These are phyloP conservation scores for Phylloporus sp. DNA, from an alignment of 768 basidiomycete genomes.

Conservation along the genomic window DNA sequence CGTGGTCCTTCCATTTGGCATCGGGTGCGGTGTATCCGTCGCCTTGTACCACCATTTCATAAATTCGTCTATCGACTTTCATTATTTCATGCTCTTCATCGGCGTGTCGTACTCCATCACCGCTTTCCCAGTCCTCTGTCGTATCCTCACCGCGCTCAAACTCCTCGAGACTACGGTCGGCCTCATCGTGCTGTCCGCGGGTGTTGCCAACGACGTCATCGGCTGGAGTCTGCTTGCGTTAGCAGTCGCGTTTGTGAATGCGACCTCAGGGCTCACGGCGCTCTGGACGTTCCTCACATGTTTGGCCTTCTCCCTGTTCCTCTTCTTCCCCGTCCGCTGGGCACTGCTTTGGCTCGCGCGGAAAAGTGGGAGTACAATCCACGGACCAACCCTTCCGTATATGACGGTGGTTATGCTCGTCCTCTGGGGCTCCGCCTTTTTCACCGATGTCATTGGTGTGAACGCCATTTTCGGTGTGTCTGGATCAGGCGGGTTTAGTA, in stretches of 20 bases:
- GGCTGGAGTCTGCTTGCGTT: constrained; percentile 90
- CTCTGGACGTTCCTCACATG: constrained; percentile 81
- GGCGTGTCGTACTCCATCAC: constrained; percentile 90
- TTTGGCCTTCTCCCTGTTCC: constrained; percentile 74
- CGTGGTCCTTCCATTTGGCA: constrained; percentile 80
- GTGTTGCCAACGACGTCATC: constrained; percentile 86
- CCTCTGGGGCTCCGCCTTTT: constrained; percentile 84
- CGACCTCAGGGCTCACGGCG: constrained; percentile 76
- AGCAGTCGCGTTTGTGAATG: constrained; percentile 89
- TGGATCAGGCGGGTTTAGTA: not conserved
- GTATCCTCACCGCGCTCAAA: constrained; percentile 86
- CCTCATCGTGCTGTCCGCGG: constrained; percentile 87
- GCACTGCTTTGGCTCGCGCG: constrained; percentile 68
- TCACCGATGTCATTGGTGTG: constrained; percentile 93
- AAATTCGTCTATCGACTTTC: constrained; percentile 54
- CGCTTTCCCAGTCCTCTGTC: constrained; percentile 85
- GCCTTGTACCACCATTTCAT: constrained; percentile 78
- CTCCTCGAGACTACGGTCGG: constrained; percentile 91
- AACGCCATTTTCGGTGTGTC: constrained; percentile 81
- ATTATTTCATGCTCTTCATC: constrained; percentile 91
- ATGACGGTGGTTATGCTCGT: constrained; percentile 83
- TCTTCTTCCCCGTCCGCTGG: constrained; percentile 64
- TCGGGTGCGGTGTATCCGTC: constrained; percentile 74
- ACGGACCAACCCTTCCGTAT: constrained; percentile 81
- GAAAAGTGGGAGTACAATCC: constrained; percentile 74